Base-by-base conservation (phyloP, 208 protist genomes). In the Jaenimonas drosophilae region DNA sequence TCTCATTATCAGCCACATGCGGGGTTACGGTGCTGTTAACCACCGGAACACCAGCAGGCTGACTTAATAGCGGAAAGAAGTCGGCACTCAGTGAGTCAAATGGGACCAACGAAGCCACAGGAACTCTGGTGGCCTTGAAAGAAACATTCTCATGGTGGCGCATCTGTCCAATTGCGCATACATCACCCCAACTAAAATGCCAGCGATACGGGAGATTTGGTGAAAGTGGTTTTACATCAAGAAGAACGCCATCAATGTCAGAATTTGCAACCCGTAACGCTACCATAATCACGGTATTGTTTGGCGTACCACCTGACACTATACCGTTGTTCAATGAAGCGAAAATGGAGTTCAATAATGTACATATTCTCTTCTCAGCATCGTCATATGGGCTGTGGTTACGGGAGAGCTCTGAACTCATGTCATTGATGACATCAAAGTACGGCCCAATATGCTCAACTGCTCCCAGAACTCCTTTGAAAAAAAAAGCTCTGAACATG, bases 111-210 rank as follows among this genome's bases (percentile, higher is more conserved):
- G 26, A 45, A 5, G 53, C 25, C 20, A 59, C 56, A 9, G 45
- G 30, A 19, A 70, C 38, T 23, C 49, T 34, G 17, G 33, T 49
- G 28, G 24, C 54, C 52, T 76, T 76, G 42, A 76, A 58, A 19
- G 62, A 39, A 19, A 59, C 43, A 27, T 27, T 21, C 17, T 14
- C 19, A 20, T 4, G 17, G 4, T 31, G 19, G 44, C 37, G 43
- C 45, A 57, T 23, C 37, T 76, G 67, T n/a, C 67, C 67, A 2
- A 76, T 24, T 16, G 68, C 48, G 45, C 68, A 76, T 14, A 70
- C 29, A 25, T 76, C 61, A 4, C 40, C 68, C 61, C 68, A 76
- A 7, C 57, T 63, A 26, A 76, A 53, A 32, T 76, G 57, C 68
- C 61, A 70, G 25, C 12, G 23, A 46, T 67, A 76, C 0, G 68